Conservation (phyloP, 371 early-diverging fungal species). For the Funneliformis caledonium region DNA sequence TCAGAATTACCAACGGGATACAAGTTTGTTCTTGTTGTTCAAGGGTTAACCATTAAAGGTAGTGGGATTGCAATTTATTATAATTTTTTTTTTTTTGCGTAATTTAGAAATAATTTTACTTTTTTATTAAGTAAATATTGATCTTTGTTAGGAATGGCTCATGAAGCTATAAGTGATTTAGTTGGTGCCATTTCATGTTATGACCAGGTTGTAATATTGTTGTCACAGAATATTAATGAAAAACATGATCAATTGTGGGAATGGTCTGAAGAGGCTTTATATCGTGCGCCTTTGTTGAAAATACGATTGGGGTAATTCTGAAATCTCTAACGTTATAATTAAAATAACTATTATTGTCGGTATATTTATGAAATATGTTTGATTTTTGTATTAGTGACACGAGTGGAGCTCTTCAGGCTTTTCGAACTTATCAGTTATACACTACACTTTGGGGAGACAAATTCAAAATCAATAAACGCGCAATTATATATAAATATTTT, state of each 20-base stretch:
- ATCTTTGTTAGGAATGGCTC: conserved; percentile 49
- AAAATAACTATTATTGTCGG: neutral
- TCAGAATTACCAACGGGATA: conserved; percentile 53
- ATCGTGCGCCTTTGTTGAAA: conserved; percentile 63
- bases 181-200: conserved; percentile 57
- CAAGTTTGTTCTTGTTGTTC: conserved; percentile 55
- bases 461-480: conserved; percentile 57
- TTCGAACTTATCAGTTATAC: conserved; percentile 60
- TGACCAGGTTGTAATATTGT: conserved; percentile 51
- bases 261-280: conserved; percentile 76
- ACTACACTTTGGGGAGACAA: conserved; percentile 50
- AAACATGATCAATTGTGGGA: conserved; percentile 57
- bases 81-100: neutral
- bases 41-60: conserved; percentile 62
- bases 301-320: conserved; percentile 55
- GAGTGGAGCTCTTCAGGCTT: conserved; percentile 50
- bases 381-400: conserved; percentile 42
- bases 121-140: neutral
- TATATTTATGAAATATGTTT: conserved; percentile 32
- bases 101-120: neutral
- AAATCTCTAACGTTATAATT: neutral
- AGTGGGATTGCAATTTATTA: neutral
- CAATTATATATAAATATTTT: conserved; percentile 52
- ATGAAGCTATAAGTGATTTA: conserved; percentile 58
- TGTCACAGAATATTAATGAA: conserved; percentile 48